These are phyloP conservation scores for Breviolum minutum DNA, from an alignment of 73 alveolate genomes.

Conservation along the genomic window DNA sequence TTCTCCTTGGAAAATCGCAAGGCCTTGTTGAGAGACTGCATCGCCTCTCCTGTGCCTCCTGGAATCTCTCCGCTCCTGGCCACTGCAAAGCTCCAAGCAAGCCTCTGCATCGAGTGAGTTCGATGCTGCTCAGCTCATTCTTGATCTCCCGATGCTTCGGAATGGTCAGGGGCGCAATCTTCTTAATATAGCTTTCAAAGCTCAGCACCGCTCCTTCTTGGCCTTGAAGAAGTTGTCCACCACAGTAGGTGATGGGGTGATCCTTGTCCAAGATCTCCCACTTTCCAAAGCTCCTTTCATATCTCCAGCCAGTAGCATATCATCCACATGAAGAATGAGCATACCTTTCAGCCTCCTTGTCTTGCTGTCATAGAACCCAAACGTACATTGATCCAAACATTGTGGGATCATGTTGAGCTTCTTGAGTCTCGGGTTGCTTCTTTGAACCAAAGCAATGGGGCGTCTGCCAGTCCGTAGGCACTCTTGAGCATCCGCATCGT, in stretches of 20 bases:
- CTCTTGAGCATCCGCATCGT: background rate
- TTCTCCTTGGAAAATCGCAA: background rate
- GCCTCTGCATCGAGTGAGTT: background rate
- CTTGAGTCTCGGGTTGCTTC: constrained; percentile 18
- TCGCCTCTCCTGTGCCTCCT: background rate
- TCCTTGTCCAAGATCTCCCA: background rate
- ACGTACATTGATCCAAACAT: background rate
- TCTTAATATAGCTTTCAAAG: background rate
- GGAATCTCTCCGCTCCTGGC: constrained; percentile 15
- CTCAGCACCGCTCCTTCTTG: background rate
- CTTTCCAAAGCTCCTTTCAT: background rate
- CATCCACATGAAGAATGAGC: constrained; percentile 30
- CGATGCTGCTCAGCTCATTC: background rate
- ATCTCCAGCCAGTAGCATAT: background rate
- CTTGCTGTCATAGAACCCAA: background rate
- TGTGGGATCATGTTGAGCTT: background rate
- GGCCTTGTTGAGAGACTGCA: background rate
- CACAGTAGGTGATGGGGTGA: background rate
- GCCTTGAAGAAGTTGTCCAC: background rate
- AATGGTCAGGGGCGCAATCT: background rate
- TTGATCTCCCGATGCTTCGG: background rate
- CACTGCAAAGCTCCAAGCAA: constrained; percentile 25
- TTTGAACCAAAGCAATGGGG: constrained; percentile 21
- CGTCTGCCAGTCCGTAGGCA: constrained; percentile 49
- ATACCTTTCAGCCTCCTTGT: background rate